These are phyloP conservation scores for Verticillium klebahnii DNA, from an alignment of 2,329 filamentous ascomycete genomes.

Conservation along the genomic window DNA sequence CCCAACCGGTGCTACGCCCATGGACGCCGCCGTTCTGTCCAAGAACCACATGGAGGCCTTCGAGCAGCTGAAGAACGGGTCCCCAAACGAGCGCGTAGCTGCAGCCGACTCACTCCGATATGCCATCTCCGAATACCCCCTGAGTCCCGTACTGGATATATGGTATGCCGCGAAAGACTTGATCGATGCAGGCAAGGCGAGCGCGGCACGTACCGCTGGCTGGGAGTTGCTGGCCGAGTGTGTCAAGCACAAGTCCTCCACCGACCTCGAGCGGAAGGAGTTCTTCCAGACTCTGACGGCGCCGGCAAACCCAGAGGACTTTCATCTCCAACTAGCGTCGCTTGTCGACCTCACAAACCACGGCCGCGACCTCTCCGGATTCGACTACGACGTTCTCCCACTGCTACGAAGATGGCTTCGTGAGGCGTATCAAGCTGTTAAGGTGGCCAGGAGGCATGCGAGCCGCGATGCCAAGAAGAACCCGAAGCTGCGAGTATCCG, in stretches of 20 bases:
- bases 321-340: slow-evolving; percentile 60
- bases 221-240: slow-evolving; percentile 64
- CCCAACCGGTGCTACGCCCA: slow-evolving; percentile 32
- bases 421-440: slow-evolving; percentile 48
- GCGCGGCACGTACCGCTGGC: slow-evolving; percentile 50
- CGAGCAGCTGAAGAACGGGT: slow-evolving; percentile 48
- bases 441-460: slow-evolving; percentile 44
- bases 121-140: slow-evolving; percentile 53
- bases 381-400: slow-evolving; percentile 63
- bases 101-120: slow-evolving; percentile 54
- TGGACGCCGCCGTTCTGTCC: slow-evolving; percentile 36
- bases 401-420: slow-evolving; percentile 58
- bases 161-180: slow-evolving; percentile 65
- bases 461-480: slow-evolving; percentile 33
- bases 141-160: slow-evolving; percentile 56
- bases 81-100: slow-evolving; percentile 47
- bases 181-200: slow-evolving; percentile 52
- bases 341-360: slow-evolving; percentile 57
- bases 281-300: slow-evolving; percentile 60
- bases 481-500: slow-evolving; percentile 32
- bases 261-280: slow-evolving; percentile 62
- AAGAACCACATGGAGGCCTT: slow-evolving; percentile 50
- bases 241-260: slow-evolving; percentile 56
- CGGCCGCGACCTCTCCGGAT: slow-evolving; percentile 59
- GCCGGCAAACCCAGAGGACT: slow-evolving; percentile 55